Evolutionary conservation across 495 filamentous ascomycete species (phyloP).

Genomic region (Penicillium waksmanii): DNA sequence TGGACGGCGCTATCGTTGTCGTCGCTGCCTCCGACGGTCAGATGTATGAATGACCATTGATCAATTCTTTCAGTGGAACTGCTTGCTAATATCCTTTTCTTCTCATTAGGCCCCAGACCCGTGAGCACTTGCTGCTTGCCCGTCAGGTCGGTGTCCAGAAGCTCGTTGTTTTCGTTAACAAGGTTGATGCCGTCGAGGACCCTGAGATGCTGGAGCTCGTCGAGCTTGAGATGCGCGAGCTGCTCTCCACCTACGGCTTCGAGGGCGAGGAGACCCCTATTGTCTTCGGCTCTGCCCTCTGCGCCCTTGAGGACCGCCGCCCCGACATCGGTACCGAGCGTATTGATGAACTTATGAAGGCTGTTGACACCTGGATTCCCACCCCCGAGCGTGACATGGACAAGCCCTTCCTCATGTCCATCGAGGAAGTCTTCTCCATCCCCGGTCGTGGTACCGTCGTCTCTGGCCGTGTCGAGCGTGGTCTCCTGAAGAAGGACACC

Average conservation of each 20-base stretch:
- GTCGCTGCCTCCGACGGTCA: slow-evolving; percentile 98
- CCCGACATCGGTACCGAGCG: slow-evolving; percentile 84
- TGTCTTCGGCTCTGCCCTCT: slow-evolving; percentile 92
- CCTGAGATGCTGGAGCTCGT: slow-evolving; percentile 99
- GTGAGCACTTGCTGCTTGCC: slow-evolving; percentile 96
- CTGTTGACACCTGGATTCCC: slow-evolving; percentile 96
- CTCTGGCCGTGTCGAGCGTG: slow-evolving; percentile 96
- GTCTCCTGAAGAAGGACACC: slow-evolving; percentile 83
- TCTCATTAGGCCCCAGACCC: slow-evolving; percentile 79
- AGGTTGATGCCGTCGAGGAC: slow-evolving; percentile 95
- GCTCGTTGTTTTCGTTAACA: slow-evolving; percentile 99
- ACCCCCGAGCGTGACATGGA: slow-evolving; percentile 87
- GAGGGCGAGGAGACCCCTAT: slow-evolving; percentile 98
- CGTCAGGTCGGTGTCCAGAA: slow-evolving; percentile 97
- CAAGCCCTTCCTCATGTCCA: slow-evolving; percentile 97
- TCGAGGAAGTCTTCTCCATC: slow-evolving; percentile 99
- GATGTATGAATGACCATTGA: slow-evolving; percentile 62
- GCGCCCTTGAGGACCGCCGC: slow-evolving; percentile 84
- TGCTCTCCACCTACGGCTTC: slow-evolving; percentile 89
- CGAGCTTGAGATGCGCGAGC: slow-evolving; percentile 99
- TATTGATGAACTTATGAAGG: slow-evolving; percentile 85
- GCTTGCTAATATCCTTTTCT: slow-evolving; percentile 27
- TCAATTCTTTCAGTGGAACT: background rate
- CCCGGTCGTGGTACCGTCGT: slow-evolving; percentile 95
- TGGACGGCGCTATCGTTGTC: slow-evolving; percentile 98